Conservation (phyloP, 257 asterid species). For the Cruciata laevipes region DNA sequence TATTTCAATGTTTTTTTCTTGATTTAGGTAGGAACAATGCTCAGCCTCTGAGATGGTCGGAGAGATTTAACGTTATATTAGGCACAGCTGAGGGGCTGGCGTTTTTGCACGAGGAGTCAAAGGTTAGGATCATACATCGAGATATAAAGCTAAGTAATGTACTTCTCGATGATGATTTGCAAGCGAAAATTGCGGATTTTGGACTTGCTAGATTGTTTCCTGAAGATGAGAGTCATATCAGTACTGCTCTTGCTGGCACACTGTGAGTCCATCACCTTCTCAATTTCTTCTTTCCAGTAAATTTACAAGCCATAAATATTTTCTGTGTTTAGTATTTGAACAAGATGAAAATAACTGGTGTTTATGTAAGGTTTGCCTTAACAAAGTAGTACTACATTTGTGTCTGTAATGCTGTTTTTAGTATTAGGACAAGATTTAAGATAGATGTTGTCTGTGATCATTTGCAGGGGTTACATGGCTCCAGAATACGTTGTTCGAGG, state of each 20-base stretch:
- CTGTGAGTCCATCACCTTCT: constrained; percentile 38
- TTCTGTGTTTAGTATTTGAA: too few relatives aligned
- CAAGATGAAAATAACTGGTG: background rate
- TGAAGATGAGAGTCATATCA: constrained; percentile 47
- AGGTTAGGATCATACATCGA: constrained; percentile 53
- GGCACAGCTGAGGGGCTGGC: constrained; percentile 74
- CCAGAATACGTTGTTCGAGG: constrained; percentile 70
- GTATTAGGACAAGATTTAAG: too few relatives aligned
- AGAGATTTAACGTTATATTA: constrained; percentile 39
- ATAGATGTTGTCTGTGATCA: background rate
- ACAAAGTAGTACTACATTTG: background rate
- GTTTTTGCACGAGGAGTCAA: constrained; percentile 54
- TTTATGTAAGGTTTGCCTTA: background rate
- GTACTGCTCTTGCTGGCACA: constrained; percentile 72
- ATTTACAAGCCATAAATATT: background rate
- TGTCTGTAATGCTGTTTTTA: background rate
- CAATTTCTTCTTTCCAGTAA: background rate
- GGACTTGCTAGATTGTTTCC: constrained; percentile 67
- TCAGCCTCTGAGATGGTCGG: constrained; percentile 44
- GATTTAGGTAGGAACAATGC: constrained; percentile 39
- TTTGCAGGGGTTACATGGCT: constrained; percentile 69
- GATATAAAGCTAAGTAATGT: constrained; percentile 65
- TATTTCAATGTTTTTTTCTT: constrained; percentile 3
- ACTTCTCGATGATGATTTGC: constrained; percentile 45
- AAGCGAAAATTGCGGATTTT: constrained; percentile 66